phyloP scores from a whole-genome alignment of 2,329 filamentous ascomycete genomes.

The Ceratocystis ficicola region DNA sequence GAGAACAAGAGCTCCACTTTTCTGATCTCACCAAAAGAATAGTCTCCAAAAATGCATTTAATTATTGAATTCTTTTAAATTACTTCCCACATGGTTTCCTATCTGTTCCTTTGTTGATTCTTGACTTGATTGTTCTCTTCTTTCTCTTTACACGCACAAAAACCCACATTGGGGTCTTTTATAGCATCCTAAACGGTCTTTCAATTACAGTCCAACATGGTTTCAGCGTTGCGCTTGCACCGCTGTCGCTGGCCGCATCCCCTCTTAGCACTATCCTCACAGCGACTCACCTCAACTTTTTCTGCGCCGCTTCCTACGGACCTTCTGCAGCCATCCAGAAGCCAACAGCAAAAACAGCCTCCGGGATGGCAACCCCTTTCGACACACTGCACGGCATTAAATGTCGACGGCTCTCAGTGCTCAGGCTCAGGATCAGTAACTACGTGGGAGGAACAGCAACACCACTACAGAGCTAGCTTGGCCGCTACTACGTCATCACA shows the following conservation, averaged over 20 bases:
- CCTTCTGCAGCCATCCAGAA: not conserved
- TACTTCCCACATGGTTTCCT: too few species aligned
- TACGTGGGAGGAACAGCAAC: not conserved
- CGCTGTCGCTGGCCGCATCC: not conserved
- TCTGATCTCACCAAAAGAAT: not conserved
- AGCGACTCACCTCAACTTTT: not conserved
- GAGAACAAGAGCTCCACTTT: not conserved
- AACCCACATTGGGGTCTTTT: too few species aligned
- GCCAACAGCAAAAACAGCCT: not conserved
- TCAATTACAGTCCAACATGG: not conserved
- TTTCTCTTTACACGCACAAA: not conserved
- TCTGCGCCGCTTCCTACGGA: not conserved
- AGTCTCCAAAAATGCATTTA: conserved; percentile 1
- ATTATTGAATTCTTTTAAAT: conserved; percentile 1
- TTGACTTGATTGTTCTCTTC: not conserved
- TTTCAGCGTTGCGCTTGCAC: conserved; percentile 10
- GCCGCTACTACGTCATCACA: not conserved
- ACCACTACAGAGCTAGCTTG: not conserved
- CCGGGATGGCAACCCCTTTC: not conserved
- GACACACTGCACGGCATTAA: not conserved
- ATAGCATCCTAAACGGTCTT: too few species aligned
- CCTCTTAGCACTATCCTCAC: not conserved
- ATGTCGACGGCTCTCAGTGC: not conserved
- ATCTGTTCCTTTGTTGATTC: not conserved
- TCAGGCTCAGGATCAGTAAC: not conserved